These are phyloP conservation scores for Hypoxylon fuscum DNA, from an alignment of 495 filamentous ascomycete species.

Conservation along the genomic window DNA sequence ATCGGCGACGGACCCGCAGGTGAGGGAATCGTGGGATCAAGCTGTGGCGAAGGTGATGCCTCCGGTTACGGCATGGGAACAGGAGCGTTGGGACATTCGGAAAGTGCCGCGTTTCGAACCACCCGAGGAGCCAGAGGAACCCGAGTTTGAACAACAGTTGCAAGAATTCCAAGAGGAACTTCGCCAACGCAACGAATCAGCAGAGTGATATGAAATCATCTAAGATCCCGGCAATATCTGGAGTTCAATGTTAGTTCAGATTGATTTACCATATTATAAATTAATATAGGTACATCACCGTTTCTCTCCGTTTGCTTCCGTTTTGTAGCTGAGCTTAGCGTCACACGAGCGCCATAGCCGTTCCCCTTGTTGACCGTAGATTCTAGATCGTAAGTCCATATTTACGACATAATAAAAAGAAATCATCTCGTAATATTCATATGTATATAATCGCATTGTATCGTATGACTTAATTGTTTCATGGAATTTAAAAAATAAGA, in stretches of 20 bases:
- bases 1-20: slow-evolving; percentile 18
- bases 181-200: not conserved
- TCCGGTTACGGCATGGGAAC: slow-evolving; percentile 38
- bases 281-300: not conserved
- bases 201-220: not conserved
- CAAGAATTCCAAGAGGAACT: slow-evolving; percentile 1
- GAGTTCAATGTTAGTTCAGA: not conserved
- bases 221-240: not conserved
- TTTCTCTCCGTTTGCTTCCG: not conserved
- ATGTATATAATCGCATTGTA: too few relatives aligned
- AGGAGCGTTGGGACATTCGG: slow-evolving; percentile 43
- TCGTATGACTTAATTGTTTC: too few relatives aligned
- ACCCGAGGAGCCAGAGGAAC: not conserved
- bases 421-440: too few relatives aligned
- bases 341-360: too few relatives aligned
- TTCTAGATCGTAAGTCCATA: too few relatives aligned
- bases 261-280: not conserved
- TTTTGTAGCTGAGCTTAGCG: too few relatives aligned
- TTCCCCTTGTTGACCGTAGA: too few relatives aligned
- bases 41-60: slow-evolving; percentile 37
- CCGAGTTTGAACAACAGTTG: slow-evolving; percentile 10
- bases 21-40: slow-evolving; percentile 35
- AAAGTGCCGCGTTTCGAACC: slow-evolving; percentile 7
- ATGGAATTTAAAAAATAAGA: too few relatives aligned
- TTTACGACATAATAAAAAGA: too few relatives aligned